Evolutionary conservation across 1,284 basidiomycete genomes (phyloP), one percentile per base, ranked within the genome.

Genomic region (Coniferiporia weirii): DNA sequence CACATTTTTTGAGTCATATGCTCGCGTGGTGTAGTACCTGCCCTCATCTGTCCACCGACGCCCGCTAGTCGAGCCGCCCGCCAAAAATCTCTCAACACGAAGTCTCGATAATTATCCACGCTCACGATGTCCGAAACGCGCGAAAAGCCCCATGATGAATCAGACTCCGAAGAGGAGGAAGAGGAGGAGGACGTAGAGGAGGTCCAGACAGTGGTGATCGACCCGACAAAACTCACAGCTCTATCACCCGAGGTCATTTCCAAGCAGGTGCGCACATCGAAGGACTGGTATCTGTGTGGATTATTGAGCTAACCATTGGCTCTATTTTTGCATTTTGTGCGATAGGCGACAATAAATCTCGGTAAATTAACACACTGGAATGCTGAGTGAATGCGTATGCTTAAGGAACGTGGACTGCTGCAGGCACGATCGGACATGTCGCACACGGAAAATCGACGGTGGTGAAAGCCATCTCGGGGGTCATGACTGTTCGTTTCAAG

Each of bases 401-500:
- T 60, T 57, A 59, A 53, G n/a, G 32, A 35, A 22, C 20, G 8
- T 27, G 40, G 22, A 52, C 34, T 53, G 19, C 17, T 64, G 27
- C 68, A 90, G 92, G 93, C 64, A 97, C 94, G 38, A 97, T 97
- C 69, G 94, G 93, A 56, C 94, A 97, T 82, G 94, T 96, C 81
- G 93, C 93, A 34, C 96, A 99, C 82, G 96, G 96, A 68, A 98
- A 99, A 79, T 98, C 95, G 55, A 98, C 96, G 7, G 96, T 98
- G 54, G 97, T 98, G 64, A 96, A 98, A 76, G 96, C 96, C 52
- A 98, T 99, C 73, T 98, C 96, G 15, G 96, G 96, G n/a, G 96
- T 98, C 12, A 91, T 93, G 85, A 99, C 96, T 34, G 96, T 99
- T 60, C 84, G 96, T 68, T 99, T 99, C 79, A 99, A 99, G 82